Conservation (phyloP, 495 filamentous ascomycete genomes). For the Penicillium psychrofluorescens region DNA sequence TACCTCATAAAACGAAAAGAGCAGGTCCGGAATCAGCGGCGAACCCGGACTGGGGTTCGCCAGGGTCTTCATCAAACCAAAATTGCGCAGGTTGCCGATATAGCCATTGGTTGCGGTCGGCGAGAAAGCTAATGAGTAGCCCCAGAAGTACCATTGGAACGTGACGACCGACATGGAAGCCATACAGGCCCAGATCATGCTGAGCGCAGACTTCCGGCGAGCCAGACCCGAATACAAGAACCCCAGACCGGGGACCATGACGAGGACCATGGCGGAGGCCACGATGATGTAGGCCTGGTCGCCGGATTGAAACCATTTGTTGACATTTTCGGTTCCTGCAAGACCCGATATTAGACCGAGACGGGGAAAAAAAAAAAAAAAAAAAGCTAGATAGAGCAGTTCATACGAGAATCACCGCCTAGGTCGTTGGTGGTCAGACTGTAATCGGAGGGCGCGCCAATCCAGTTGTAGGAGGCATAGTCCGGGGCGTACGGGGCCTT, state of each 20-base stretch:
- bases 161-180: conserved; percentile 55
- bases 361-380: no score
- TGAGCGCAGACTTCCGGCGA: conserved; percentile 57
- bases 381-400: background rate
- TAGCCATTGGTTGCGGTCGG: conserved; percentile 55
- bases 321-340: conserved; percentile 66
- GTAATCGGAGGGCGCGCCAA: conserved; percentile 67
- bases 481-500: conserved; percentile 30
- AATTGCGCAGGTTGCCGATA: conserved; percentile 59
- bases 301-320: conserved; percentile 76
- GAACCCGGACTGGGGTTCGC: conserved; percentile 57
- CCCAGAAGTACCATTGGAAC: conserved; percentile 74
- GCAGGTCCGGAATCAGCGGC: conserved; percentile 54
- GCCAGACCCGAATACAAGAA: conserved; percentile 63
- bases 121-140: conserved; percentile 65
- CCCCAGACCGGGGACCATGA: conserved; percentile 76
- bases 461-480: conserved; percentile 69
- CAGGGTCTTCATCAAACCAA: conserved; percentile 58
- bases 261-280: conserved; percentile 85
- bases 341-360: background rate
- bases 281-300: conserved; percentile 88
- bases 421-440: conserved; percentile 60
- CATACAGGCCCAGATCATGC: conserved; percentile 68
- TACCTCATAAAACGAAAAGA: conserved; percentile 67
- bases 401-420: conserved; percentile 81